phyloP scores from a whole-genome alignment of 441 rosid species.

The Manihot esculenta region DNA sequence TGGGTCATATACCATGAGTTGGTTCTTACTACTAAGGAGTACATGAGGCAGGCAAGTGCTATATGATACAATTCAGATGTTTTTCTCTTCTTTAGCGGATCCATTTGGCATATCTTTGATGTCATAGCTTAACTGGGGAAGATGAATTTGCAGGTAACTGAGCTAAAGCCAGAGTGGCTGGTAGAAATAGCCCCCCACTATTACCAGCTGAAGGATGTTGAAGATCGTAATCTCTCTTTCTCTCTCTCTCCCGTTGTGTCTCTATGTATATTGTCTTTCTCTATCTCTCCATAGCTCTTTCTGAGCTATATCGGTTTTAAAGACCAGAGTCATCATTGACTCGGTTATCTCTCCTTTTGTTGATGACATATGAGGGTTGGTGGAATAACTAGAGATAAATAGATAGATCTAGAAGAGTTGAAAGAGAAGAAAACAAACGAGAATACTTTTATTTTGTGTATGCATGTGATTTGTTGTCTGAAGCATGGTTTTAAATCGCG shows the following conservation, averaged over 20 bases:
- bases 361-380: background rate
- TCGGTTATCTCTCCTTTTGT: no score
- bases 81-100: background rate
- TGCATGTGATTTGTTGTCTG: background rate
- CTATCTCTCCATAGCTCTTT: no score
- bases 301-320: no score
- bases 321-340: no score
- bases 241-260: background rate
- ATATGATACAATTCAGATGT: background rate
- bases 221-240: constrained; percentile 57
- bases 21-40: constrained; percentile 92
- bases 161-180: constrained; percentile 97
- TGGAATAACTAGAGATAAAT: background rate
- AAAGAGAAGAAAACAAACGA: background rate
- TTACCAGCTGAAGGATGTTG: constrained; percentile 95
- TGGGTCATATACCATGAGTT: constrained; percentile 95
- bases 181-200: constrained; percentile 95
- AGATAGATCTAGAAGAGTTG: background rate
- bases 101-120: constrained; percentile 1
- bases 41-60: constrained; percentile 78
- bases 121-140: constrained; percentile 29
- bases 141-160: constrained; percentile 68
- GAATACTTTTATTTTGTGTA: background rate
- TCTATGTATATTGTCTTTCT: background rate
- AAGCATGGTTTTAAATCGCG: no score